Evolutionary conservation across 208 protist species (phyloP), one percentile per base, ranked within the genome.

Genomic region (Strigomonas culicis): DNA sequence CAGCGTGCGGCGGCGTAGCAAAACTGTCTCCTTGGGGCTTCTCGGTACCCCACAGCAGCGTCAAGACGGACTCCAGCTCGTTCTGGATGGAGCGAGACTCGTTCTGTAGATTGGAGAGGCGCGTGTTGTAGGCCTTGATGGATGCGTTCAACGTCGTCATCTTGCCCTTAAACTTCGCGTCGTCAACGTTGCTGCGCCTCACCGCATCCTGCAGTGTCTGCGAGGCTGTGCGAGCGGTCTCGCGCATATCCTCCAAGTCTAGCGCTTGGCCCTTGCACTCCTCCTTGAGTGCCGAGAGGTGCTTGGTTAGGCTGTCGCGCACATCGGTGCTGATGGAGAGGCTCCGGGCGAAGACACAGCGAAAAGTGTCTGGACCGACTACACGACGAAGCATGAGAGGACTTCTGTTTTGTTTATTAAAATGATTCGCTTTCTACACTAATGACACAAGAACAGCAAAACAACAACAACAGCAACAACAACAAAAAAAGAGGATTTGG

Each of bases 241-340:
- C 91, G 17, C 70, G 73, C 91, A 96, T 96, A 63, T 96, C 91
- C 0, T 78, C 84, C 19, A 96, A 66, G 68, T 96, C 91, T 17
- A 96, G 68, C 36, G 78, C 75, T 31, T 96, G 91, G 7, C 88
- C 86, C 57, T 90, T 92, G 70, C 85, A 87, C 61, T 96, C 88
- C 55, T 96, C 86, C 64, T 91, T 93, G 27, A 96, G 28, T 0
- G 85, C 77, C 41, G 79, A 78, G 8, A 96, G 79, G 56, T 88
- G 77, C 74, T 84, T 88, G 0, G 86, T 93, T 10, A 96, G 62
- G 44, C 25, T 61, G 19, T 96, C 87, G 31, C 86, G 82, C 4
- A 57, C 70, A 22, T 86, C 78, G 4, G 52, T 62, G 30, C 63
- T 73, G 21, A 93, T 31, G 19, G 65, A 76, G 6, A 90, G 47